phyloP scores from a whole-genome alignment of 345 rosid species.

The Pugionium cornutum region DNA sequence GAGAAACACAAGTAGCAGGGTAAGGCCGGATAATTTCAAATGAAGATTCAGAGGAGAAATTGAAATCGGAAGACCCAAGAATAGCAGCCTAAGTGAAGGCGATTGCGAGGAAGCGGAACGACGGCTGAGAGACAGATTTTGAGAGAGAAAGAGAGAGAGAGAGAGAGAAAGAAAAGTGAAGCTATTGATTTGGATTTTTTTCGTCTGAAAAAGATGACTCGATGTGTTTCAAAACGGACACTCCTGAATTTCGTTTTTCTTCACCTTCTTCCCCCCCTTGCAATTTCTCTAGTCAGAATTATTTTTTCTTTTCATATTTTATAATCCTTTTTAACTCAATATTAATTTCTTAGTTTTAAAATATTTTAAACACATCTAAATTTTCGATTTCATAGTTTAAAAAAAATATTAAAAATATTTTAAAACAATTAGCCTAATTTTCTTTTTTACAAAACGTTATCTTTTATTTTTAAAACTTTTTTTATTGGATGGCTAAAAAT shows the following conservation, averaged over 20 bases:
- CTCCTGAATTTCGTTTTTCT: slow-evolving; percentile 23
- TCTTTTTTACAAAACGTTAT: no score
- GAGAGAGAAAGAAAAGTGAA: slow-evolving; percentile 15
- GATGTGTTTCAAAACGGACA: slow-evolving; percentile 27
- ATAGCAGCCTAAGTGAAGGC: slow-evolving; percentile 13
- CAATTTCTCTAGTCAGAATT: no score
- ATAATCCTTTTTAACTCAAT: no score
- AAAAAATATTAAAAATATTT: no score
- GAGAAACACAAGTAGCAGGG: slow-evolving; percentile 8
- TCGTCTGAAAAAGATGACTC: slow-evolving; percentile 25
- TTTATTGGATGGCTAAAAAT: no score
- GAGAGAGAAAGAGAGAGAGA: not conserved
- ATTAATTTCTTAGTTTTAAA: no score
- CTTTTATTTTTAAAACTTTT: no score
- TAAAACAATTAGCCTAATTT: no score
- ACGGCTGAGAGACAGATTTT: slow-evolving; percentile 7
- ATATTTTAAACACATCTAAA: no score
- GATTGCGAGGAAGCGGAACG: slow-evolving; percentile 19
- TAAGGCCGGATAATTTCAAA: slow-evolving; percentile 9
- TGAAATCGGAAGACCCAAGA: slow-evolving; percentile 27
- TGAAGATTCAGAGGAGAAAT: slow-evolving; percentile 21
- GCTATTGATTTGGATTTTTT: slow-evolving; percentile 10
- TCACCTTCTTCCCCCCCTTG: no score
- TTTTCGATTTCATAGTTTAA: no score
- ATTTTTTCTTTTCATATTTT: not conserved